Evolutionary conservation across 345 rosid species (phyloP).

Genomic region (Citrus cavaleriei): DNA sequence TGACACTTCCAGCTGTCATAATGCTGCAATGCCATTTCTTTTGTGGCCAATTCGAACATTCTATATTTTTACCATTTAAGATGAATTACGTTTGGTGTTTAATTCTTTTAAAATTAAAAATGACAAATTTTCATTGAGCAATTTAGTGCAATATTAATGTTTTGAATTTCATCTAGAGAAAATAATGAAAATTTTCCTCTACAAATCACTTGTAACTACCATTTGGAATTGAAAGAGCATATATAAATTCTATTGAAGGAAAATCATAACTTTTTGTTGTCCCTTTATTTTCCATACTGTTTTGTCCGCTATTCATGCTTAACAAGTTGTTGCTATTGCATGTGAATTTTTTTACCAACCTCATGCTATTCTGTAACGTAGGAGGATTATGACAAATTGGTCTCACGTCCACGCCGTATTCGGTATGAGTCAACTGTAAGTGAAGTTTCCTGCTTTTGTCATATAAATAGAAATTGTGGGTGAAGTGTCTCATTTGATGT

Average conservation of each 20-base stretch:
- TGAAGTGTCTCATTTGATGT: background rate
- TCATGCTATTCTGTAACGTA: slow-evolving; percentile 25
- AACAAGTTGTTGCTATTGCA: background rate
- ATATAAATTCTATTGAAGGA: background rate
- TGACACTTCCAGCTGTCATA: background rate
- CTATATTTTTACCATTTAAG: background rate
- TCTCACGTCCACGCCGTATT: slow-evolving; percentile 50
- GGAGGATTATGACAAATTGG: slow-evolving; percentile 74
- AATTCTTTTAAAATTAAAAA: background rate
- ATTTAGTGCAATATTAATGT: background rate
- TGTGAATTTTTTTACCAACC: background rate
- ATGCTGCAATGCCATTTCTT: background rate
- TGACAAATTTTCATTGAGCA: background rate
- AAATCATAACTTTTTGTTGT: background rate
- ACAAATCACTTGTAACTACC: background rate
- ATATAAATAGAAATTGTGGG: background rate
- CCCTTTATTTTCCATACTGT: background rate
- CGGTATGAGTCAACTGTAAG: slow-evolving; percentile 95
- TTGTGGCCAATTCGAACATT: background rate
- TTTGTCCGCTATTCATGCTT: background rate
- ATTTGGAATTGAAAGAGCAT: background rate
- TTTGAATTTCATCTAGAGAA: background rate
- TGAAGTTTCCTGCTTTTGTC: slow-evolving; percentile 9
- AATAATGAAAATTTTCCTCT: background rate
- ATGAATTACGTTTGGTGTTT: background rate